Base-by-base conservation (phyloP, 1,284 basidiomycete genomes). In the Ceratobasidium sp. region DNA sequence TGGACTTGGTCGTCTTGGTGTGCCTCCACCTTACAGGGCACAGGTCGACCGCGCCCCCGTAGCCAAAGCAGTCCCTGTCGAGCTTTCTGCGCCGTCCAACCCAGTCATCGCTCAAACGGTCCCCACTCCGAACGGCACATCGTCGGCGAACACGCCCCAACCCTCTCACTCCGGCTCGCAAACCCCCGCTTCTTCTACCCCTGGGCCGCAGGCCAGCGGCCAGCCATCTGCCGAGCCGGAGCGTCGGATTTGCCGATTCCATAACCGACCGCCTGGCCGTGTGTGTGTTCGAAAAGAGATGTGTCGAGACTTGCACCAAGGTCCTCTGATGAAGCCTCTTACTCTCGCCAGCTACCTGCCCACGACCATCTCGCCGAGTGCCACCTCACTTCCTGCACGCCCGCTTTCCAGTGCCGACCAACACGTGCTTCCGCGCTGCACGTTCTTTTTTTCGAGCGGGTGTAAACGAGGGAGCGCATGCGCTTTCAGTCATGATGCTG, bases 241-340 rank as follows among this genome's bases (percentile, higher is more conserved):
- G 29, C 31, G 51, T n/a, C 54, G 56, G 17, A 29, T 51, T 44
- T 67, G 65, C 24, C 48, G 51, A 33, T 67, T 67, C 36, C 50
- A 67, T 33, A 67, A 67, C 24, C 48, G 51, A 22, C 65, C 65
- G 1, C 65, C 51, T 3, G 65, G 65, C 3, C 4, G 65, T 7
- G 65, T 67, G 5, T 67, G 65, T 24, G 65, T 67, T 1, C 65
- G 65, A 24, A 67, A 67, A n/a, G 65, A 53, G 29, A n/a, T 36
- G 24, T 67, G 48, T 33, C 65, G 50, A 7, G 65, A 67, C 27
- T 44, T 56, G 19, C 66, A 69, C 22, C 31, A 51, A 24, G 66
- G 54, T 44, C 53, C 51, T n/a, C 53, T 57, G 22, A 33, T 41
- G n/a, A 47, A 22, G 7, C 62, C 62, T 4, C 50, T 64, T 2